Evolutionary conservation across 352 stramenopile species (phyloP), one percentile per base, ranked within the genome.

Genomic region (Phytophthora crassamura): DNA sequence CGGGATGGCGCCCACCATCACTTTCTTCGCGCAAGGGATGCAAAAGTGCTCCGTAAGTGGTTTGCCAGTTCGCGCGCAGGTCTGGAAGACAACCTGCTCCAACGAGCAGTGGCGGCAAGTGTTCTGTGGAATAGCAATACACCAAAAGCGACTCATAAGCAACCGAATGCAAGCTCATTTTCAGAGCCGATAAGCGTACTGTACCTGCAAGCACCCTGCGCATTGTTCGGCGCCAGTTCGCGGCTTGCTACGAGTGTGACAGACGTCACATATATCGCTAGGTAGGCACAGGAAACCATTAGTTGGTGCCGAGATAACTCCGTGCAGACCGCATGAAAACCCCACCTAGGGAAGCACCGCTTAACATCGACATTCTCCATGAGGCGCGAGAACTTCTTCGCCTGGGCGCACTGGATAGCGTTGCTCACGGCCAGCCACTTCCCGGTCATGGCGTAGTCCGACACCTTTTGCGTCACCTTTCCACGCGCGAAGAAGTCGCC

Each of bases 341-440:
- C 65, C 12, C 46, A 74, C 67, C 62, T 75, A 22, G 62, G 52
- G 38, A 39, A 64, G 39, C 57, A 63, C 9, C 30, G 38, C 16
- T 66, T 66, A 18, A 50, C 20, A 5, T 61, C 47, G 7, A 52
- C 40, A 35, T 40, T 59, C 5, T 75, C 47, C 60, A 81, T 74
- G 30, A 78, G 53, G 30, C 34, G 48, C 35, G 56, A 64, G 48
- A 76, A 64, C 48, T 65, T 69, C 30, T 71, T 67, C 18, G 69
- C 67, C 22, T 72, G 45, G 5, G 72, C 55, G 49, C 67, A 77
- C 22, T 69, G 46, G 22, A 75, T 46, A 12, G 57, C 53, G 35
- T 64, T 64, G 51, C 47, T 69, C 34, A 78, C 69, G 11, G 66
- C 60, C 40, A 81, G 55, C 73, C 73, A 78, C 32, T 77, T 78